Conservation (phyloP, 164 flowering plant species). For the Vitis cinerea region DNA sequence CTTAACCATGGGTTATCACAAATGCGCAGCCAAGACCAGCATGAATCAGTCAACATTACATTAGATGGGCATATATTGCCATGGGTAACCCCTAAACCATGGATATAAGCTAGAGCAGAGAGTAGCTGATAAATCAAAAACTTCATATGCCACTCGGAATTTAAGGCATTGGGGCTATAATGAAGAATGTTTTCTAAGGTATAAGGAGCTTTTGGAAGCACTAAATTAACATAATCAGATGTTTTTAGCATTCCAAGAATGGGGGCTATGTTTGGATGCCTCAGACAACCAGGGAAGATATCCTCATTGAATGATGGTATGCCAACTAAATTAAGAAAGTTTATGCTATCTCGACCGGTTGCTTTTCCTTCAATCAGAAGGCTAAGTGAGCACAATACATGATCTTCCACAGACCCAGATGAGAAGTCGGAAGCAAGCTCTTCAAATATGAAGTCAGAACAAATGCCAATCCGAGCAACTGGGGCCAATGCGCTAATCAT, state of each 20-base stretch:
- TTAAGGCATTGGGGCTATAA: constrained; percentile 67
- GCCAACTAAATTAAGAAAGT: constrained; percentile 73
- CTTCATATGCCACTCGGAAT: constrained; percentile 70
- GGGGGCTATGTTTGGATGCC: constrained; percentile 90
- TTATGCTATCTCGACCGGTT: constrained; percentile 45
- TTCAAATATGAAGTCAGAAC: constrained; percentile 43
- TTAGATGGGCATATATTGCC: constrained; percentile 70
- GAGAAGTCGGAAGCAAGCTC: constrained; percentile 44
- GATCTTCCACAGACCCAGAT: constrained; percentile 72
- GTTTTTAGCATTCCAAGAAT: constrained; percentile 65
- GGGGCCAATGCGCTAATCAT: constrained; percentile 68
- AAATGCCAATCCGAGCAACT: constrained; percentile 50
- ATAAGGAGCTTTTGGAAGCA: constrained; percentile 66
- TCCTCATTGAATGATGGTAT: constrained; percentile 60
- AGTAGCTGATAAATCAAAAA: constrained; percentile 82
- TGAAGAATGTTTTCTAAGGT: constrained; percentile 73
- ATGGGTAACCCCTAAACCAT: constrained; percentile 72
- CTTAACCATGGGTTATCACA: constrained; percentile 30
- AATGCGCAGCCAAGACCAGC: constrained; percentile 72
- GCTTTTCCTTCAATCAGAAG: constrained; percentile 66
- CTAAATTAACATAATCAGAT: constrained; percentile 34
- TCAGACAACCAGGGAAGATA: constrained; percentile 58
- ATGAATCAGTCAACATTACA: constrained; percentile 57
- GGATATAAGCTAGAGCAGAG: constrained; percentile 72
- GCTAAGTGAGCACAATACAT: constrained; percentile 55